Evolutionary conservation across 1,284 basidiomycete species (phyloP).

Genomic region (Volvariella volvacea): DNA sequence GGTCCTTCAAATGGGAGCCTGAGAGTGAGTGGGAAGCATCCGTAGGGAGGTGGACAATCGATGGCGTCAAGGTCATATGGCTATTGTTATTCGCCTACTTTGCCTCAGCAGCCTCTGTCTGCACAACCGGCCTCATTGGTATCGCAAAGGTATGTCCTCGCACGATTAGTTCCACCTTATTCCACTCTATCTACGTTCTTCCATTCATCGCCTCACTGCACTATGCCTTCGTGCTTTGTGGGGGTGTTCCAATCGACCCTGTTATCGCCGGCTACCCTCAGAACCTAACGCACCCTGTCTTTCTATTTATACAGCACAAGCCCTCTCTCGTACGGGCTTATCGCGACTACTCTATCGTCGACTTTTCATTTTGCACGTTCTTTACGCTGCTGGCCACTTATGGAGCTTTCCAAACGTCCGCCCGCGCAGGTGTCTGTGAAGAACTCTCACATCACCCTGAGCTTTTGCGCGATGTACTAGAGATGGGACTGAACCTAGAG

Average conservation of each 20-base stretch:
- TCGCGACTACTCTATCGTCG: conserved; percentile 69
- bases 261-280: neutral
- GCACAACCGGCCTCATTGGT: conserved; percentile 58
- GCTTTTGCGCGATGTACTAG: conserved; percentile 60
- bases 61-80: conserved; percentile 59
- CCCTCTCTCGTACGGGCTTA: conserved; percentile 53
- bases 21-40: conserved; percentile 69
- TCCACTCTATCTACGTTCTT: too few species aligned
- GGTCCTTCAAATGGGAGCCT: conserved; percentile 59
- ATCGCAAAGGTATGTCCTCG: conserved; percentile 45
- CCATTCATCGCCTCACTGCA: neutral
- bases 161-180: neutral
- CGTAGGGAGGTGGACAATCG: conserved; percentile 48
- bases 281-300: conserved; percentile 4
- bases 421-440: conserved; percentile 61
- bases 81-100: conserved; percentile 63
- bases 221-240: neutral
- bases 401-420: conserved; percentile 47
- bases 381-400: conserved; percentile 50
- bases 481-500: conserved; percentile 66
- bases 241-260: too few species aligned
- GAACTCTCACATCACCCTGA: conserved; percentile 68
- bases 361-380: conserved; percentile 59
- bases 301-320: conserved; percentile 32
- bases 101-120: conserved; percentile 52